Evolutionary conservation across 2,329 filamentous ascomycete genomes (phyloP).

Genomic region (Pseudogymnoascus sp.): DNA sequence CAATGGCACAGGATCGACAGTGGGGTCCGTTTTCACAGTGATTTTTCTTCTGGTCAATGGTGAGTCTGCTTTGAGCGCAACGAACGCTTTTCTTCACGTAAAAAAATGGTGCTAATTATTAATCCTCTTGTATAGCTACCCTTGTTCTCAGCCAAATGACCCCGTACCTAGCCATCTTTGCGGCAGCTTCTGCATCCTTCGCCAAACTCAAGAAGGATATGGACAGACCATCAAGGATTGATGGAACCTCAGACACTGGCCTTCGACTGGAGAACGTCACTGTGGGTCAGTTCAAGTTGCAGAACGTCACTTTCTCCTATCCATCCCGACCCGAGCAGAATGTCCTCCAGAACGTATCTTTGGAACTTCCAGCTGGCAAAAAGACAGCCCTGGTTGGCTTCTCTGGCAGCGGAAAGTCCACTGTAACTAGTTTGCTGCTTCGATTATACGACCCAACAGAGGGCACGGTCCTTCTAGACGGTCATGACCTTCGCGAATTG

Average conservation of each 20-base stretch:
- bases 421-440: constrained; percentile 67
- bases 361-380: constrained; percentile 56
- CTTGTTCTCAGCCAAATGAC: constrained; percentile 46
- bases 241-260: neutral
- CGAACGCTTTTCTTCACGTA: neutral
- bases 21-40: constrained; percentile 40
- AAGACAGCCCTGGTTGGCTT: constrained; percentile 74
- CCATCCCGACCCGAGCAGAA: constrained; percentile 46
- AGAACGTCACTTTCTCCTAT: constrained; percentile 58
- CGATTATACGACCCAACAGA: constrained; percentile 53
- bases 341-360: constrained; percentile 59
- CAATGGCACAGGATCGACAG: constrained; percentile 37
- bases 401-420: constrained; percentile 90
- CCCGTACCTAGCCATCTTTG: constrained; percentile 45
- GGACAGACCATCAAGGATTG: constrained; percentile 4
- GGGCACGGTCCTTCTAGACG: constrained; percentile 35
- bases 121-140: constrained; percentile 31
- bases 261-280: neutral
- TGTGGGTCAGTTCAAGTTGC: constrained; percentile 7
- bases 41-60: constrained; percentile 45
- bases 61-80: neutral
- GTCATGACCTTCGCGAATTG: constrained; percentile 31
- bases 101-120: neutral
- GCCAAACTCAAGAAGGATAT: constrained; percentile 29
- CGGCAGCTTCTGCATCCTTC: constrained; percentile 20